Conservation (phyloP, 1,139 yeast species). For the Suhomyces yuchorum region DNA sequence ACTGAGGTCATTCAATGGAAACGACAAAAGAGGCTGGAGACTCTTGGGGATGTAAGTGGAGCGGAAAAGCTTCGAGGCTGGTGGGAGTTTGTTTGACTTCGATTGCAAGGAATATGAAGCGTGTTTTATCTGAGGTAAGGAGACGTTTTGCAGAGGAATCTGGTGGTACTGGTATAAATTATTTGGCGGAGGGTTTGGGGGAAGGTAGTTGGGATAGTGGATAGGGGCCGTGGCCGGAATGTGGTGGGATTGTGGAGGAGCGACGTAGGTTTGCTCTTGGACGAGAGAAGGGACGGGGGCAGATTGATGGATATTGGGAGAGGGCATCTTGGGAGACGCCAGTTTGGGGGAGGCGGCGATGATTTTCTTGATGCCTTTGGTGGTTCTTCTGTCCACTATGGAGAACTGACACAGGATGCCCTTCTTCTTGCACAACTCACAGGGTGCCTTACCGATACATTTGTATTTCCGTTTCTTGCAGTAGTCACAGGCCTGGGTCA, state of each 20-base stretch:
- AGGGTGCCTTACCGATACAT: constrained; percentile 33
- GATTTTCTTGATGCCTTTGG: constrained; percentile 17
- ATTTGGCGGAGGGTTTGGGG: constrained; percentile 2
- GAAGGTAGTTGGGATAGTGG: constrained; percentile 1
- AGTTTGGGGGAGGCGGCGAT: constrained; percentile 3
- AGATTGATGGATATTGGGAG: neutral
- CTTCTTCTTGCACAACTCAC: constrained; percentile 29
- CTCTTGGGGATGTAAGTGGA: constrained; percentile 27
- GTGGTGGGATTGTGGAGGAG: neutral
- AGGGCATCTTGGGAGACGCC: constrained; percentile 4
- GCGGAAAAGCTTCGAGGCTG: constrained; percentile 13
- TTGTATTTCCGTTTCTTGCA: constrained; percentile 22
- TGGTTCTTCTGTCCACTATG: constrained; percentile 31
- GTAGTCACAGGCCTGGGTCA: constrained; percentile 22
- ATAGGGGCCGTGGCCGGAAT: neutral
- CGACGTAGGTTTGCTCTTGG: neutral
- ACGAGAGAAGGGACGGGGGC: neutral
- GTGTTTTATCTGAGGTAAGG: constrained; percentile 10
- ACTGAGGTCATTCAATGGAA: constrained; percentile 21
- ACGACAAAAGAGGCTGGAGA: constrained; percentile 29
- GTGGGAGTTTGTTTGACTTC: constrained; percentile 12
- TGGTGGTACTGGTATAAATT: constrained; percentile 7
- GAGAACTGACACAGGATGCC: constrained; percentile 29
- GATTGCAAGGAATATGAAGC: constrained; percentile 1
- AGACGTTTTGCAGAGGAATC: constrained; percentile 1